phyloP scores from a whole-genome alignment of 106 monocot species.

The Acorus calamus region DNA sequence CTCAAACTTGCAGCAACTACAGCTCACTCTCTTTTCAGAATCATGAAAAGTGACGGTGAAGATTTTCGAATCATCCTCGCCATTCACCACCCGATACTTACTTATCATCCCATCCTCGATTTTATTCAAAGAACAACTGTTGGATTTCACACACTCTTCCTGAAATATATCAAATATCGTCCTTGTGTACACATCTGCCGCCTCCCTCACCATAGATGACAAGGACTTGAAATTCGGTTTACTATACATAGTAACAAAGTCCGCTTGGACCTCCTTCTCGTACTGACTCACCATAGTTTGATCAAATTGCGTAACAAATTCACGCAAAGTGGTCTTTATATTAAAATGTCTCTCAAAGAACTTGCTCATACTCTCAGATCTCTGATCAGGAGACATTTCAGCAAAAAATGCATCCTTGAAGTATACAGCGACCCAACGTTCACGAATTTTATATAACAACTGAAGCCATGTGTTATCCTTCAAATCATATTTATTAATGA shows the following conservation, averaged over 20 bases:
- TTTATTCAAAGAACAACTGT: conserved; percentile 35
- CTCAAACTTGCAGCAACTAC: conserved; percentile 58
- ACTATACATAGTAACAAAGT: conserved; percentile 22
- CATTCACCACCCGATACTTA: conserved; percentile 41
- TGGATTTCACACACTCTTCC: conserved; percentile 42
- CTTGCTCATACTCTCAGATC: conserved; percentile 52
- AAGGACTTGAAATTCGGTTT: conserved; percentile 39
- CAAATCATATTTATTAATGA: conserved; percentile 51
- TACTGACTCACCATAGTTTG: conserved; percentile 32
- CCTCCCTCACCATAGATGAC: conserved; percentile 53
- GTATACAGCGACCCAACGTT: conserved; percentile 67
- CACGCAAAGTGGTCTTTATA: conserved; percentile 21
- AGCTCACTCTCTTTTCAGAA: conserved; percentile 45
- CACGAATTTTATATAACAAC: conserved; percentile 27
- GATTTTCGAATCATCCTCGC: conserved; percentile 25
- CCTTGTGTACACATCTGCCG: conserved; percentile 50
- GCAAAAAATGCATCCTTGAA: conserved; percentile 60
- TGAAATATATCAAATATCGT: conserved; percentile 56
- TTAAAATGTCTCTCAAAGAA: conserved; percentile 47
- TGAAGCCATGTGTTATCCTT: conserved; percentile 61
- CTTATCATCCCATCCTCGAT: conserved; percentile 39
- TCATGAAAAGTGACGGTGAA: conserved; percentile 30
- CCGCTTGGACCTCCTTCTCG: conserved; percentile 50
- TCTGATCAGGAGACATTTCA: conserved; percentile 39
- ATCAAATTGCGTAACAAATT: conserved; percentile 55